Evolutionary conservation across 2,329 filamentous ascomycete species (phyloP), one percentile per base, ranked within the genome.

Genomic region (Aaosphaeria arxii): DNA sequence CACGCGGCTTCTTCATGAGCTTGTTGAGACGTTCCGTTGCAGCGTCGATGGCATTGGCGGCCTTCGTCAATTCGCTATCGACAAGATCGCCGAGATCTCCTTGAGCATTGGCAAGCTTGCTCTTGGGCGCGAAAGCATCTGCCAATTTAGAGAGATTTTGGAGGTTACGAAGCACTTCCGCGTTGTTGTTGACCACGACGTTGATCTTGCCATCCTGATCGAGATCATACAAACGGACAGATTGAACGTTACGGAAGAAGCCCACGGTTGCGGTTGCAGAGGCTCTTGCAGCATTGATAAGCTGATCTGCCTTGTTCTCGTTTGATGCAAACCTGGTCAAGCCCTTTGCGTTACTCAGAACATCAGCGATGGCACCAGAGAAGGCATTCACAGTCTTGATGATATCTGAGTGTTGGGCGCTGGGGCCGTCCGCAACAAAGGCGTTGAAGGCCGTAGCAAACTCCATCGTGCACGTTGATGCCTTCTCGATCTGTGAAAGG

Each of bases 381-480:
- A 97, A 96, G 45, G 91, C 83, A 63, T 90, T 94, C 60, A 96
- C 88, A 1, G 90, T 89, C 67, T 91, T 91, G 71, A 97, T 97
- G 52, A 99, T 87, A 50, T 96, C 91, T 2, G 88, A 83, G 63
- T 96, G 90, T 7, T 85, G 86, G 66, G 89, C 90, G 70, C 91
- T 95, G 5, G 92, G 91, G 0, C 94, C 94, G 66, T 99, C 94
- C 6, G 92, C 94, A 61, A 99, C 95, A 71, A 95, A 97, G 72
- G 95, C 95, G 77, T 96, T 99, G 79, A 97, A 99, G 0, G 94
- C 87, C 0, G 92, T 97, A 1, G 92, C 94, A 71, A 99, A 99
- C 68, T 99, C 94, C 71, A 95, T 97, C 9, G 94, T 90, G 56
- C 86, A 95, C 7, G 91, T 85, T 6, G 91, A 94, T 0, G 94